Percentiles rank a stretch among this genome's conserved stretches.
Evolutionary conservation across 371 early-diverging fungal genomes (phyloP).

Genomic region (Lichtheimia corymbifera): DNA sequence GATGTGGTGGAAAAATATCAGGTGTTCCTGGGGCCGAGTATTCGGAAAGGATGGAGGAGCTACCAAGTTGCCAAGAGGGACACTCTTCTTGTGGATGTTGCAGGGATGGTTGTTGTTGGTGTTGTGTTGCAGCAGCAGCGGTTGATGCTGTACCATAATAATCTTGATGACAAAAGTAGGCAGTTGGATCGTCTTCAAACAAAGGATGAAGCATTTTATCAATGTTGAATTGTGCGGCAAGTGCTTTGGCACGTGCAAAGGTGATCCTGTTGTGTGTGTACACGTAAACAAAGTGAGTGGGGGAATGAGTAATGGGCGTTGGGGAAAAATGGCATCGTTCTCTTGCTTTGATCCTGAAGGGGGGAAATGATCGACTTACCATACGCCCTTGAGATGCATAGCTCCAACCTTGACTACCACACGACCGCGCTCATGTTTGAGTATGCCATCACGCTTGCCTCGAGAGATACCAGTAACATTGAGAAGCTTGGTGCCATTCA

Average conservation of each 20-base stretch:
- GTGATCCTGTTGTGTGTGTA: constrained; percentile 48
- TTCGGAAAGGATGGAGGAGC: constrained; percentile 19
- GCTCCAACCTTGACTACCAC: constrained; percentile 87
- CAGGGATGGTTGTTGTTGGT: constrained; percentile 1
- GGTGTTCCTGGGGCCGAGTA: constrained; percentile 17
- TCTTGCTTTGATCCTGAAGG: no score
- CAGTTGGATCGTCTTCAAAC: constrained; percentile 61
- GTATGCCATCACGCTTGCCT: constrained; percentile 86
- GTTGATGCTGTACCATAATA: neutral
- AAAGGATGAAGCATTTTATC: constrained; percentile 65
- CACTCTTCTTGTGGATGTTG: constrained; percentile 2
- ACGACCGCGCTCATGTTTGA: constrained; percentile 84
- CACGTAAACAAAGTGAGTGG: neutral
- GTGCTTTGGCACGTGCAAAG: constrained; percentile 60
- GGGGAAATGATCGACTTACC: constrained; percentile 44
- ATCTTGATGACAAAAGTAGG: constrained; percentile 18
- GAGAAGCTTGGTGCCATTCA: constrained; percentile 84
- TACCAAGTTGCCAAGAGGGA: constrained; percentile 4
- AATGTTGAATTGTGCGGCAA: constrained; percentile 66
- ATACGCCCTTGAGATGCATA: constrained; percentile 89
- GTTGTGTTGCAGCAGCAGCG: neutral
- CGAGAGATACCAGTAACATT: constrained; percentile 88
- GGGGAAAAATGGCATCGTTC: no score
- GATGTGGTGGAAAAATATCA: constrained; percentile 15
- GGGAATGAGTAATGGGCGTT: no score